Evolutionary conservation across 495 filamentous ascomycete genomes (phyloP).

Genomic region (Xylaria bambusicola): DNA sequence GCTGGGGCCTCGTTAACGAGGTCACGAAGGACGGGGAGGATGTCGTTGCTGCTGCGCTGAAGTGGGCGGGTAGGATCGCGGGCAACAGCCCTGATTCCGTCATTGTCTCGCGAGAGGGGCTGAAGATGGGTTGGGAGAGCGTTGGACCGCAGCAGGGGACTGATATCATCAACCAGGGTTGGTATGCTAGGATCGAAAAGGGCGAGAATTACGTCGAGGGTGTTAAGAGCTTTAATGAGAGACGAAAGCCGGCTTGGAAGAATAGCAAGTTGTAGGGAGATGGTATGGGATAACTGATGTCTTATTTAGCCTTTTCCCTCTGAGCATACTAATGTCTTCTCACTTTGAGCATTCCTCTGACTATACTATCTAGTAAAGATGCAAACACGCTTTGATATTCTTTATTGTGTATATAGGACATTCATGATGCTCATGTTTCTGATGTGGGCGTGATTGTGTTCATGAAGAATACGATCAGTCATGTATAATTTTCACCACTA

Average conservation of each 20-base stretch:
- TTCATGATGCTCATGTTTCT: too few species aligned
- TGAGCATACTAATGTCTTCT: too few species aligned
- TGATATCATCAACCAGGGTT: constrained; percentile 54
- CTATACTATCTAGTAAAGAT: too few species aligned
- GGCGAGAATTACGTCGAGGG: constrained; percentile 81
- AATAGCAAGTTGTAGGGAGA: constrained; percentile 67
- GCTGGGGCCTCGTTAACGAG: constrained; percentile 73
- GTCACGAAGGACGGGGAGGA: constrained; percentile 61
- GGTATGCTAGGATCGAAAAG: constrained; percentile 60
- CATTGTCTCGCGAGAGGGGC: constrained; percentile 64
- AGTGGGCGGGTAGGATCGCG: constrained; percentile 52
- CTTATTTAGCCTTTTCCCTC: too few species aligned
- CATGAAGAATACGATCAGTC: too few species aligned
- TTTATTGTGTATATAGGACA: too few species aligned
- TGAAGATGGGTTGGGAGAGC: constrained; percentile 69
- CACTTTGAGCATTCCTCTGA: too few species aligned
- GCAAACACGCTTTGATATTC: too few species aligned
- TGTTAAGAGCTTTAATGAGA: constrained; percentile 78
- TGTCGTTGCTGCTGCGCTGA: constrained; percentile 48
- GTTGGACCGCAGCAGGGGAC: constrained; percentile 65
- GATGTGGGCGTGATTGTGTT: too few species aligned
- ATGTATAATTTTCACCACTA: too few species aligned
- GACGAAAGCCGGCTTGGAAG: constrained; percentile 69
- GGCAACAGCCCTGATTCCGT: constrained; percentile 72
- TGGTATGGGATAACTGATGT: too few species aligned